Percentiles rank a stretch among this genome's conserved stretches.
phyloP scores from a whole-genome alignment of 108 stramenopile genomes.

The Aurantiochytrium sp. region DNA sequence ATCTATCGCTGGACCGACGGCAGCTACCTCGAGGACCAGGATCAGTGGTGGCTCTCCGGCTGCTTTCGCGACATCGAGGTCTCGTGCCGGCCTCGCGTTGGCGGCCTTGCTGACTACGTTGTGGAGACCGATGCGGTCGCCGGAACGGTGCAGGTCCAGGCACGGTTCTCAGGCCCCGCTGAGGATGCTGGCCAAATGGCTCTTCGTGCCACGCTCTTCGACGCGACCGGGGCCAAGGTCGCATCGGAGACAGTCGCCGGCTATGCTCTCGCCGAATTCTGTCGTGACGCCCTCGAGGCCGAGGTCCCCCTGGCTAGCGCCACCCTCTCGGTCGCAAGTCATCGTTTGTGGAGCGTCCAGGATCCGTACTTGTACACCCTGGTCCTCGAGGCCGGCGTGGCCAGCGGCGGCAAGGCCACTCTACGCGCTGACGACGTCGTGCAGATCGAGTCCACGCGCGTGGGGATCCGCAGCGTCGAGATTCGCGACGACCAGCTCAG shows the following conservation, averaged over 20 bases:
- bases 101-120: constrained; percentile 67
- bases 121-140: constrained; percentile 56
- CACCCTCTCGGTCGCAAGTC: not conserved
- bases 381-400: constrained; percentile 45
- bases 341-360: constrained; percentile 70
- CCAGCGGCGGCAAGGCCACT: not conserved
- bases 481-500: constrained; percentile 51
- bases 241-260: not conserved
- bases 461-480: constrained; percentile 72
- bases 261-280: not conserved
- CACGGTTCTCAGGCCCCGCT: not conserved
- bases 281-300: not conserved
- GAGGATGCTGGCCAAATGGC: not conserved
- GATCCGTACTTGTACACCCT: constrained; percentile 73
- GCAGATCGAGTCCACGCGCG: constrained; percentile 71
- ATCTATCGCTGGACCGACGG: constrained; percentile 80
- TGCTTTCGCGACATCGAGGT: constrained; percentile 82
- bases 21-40: constrained; percentile 83
- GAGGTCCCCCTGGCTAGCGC: not conserved
- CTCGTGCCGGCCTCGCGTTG: constrained; percentile 54
- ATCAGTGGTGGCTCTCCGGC: constrained; percentile 95
- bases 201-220: not conserved
- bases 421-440: constrained; percentile 13
- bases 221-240: not conserved
- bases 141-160: not conserved